These are phyloP conservation scores for Teratosphaeria destructans DNA, from an alignment of 2,329 filamentous ascomycete genomes.

Conservation along the genomic window DNA sequence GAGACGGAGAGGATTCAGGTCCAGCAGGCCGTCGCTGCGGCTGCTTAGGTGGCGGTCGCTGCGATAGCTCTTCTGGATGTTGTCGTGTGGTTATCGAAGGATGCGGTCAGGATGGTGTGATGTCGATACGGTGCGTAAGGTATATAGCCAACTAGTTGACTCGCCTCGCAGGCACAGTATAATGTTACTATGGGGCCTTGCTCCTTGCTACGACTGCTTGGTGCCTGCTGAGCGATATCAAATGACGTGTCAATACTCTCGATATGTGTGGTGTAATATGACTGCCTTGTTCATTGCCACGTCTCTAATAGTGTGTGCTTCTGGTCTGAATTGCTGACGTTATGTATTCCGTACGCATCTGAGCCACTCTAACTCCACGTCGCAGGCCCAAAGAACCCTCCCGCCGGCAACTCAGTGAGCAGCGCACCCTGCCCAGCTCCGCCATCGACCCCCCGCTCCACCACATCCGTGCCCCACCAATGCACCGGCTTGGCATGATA, in stretches of 20 bases:
- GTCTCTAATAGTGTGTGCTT: no score
- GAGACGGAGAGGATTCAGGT: conserved; percentile 37
- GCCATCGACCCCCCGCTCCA: not conserved
- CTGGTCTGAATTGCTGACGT: no score
- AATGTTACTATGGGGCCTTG: not conserved
- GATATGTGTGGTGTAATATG: not conserved
- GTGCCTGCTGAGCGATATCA: not conserved
- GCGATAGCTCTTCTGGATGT: not conserved
- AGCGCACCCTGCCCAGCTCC: not conserved
- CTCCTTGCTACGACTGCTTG: not conserved
- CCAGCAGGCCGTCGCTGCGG: conserved; percentile 33
- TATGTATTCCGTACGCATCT: not conserved
- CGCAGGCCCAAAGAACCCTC: not conserved
- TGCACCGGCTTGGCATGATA: conserved; percentile 28
- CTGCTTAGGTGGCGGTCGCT: conserved; percentile 14
- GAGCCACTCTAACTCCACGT: not conserved
- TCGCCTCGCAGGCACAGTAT: not conserved
- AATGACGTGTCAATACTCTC: not conserved
- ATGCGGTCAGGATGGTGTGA: not conserved
- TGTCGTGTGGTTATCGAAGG: not conserved
- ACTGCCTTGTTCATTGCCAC: no score
- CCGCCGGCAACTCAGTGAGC: not conserved
- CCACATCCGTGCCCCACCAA: conserved; percentile 5
- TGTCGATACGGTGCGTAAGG: not conserved
- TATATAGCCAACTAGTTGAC: not conserved